Evolutionary conservation across 768 basidiomycete species (phyloP), one percentile per base, ranked within the genome.

Genomic region (Rhodocollybia butyracea): DNA sequence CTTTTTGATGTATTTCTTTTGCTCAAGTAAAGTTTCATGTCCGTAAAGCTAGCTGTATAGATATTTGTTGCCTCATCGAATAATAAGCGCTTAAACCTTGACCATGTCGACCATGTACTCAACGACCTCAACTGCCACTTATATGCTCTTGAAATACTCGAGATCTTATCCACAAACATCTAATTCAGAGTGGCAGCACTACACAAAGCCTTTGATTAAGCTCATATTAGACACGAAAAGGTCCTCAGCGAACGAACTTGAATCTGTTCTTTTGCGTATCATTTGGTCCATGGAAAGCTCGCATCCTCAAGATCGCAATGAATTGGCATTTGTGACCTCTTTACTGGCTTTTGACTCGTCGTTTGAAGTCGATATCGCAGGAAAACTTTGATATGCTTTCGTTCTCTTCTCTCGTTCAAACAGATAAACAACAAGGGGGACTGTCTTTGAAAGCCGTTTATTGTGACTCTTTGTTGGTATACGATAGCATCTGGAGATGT

Each of bases 361-460:
- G 11, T 15, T 4, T 1, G 30, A 27, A 5, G 42, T 26, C 21
- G n/a, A 45, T 17, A 1, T n/a, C 22, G 7, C 22, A 92, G 90
- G 90, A 92, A 70, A 88, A 92, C 64, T 59, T 92, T 36, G 89
- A 92, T 60, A 70, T 92, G 21, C 69, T 91, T 24, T 76, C 82
- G 2, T 88, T 89, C 65, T 88, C 88, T 3, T 73, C 74, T 13
- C 62, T n/a, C n/a, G n/a, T 79, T 50, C 65, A 63, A 38, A 48
- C 68, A 13, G 52, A 67, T 59, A 62, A 71, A 65, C 57, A 72
- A 61, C 42, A 70, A 53, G 40, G 72, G 11, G 79, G 80, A 22
- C 74, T 86, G 29, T 88, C 90, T 19, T 69, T 92, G 40, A 91
- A 90, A 67, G 89, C 88, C 7, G 88, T 91, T 10, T 89, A 88